Evolutionary conservation across 352 stramenopile species (phyloP).

Genomic region (Pythium sukuiense): DNA sequence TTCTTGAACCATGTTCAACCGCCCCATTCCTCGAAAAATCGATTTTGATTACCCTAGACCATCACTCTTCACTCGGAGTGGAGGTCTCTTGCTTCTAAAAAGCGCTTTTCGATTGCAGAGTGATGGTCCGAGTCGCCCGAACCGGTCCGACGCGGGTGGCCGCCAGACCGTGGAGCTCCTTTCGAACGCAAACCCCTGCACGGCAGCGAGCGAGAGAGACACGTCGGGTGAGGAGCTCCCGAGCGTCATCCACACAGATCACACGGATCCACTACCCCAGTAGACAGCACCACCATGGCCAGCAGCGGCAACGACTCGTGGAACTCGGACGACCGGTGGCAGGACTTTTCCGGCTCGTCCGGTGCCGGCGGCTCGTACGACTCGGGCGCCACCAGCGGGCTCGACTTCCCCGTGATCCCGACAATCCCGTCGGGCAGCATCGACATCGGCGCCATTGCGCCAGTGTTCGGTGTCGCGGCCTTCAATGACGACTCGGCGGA

Average conservation of each 20-base stretch:
- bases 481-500: conserved; percentile 76
- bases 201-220: too few relatives aligned
- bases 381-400: conserved; percentile 39
- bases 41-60: not conserved
- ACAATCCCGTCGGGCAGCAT: conserved; percentile 77
- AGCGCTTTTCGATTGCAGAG: conserved; percentile 16
- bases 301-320: conserved; percentile 39
- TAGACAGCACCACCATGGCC: conserved; percentile 35
- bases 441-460: conserved; percentile 81
- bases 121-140: conserved; percentile 6
- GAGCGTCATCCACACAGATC: conserved; percentile 11
- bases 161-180: too few relatives aligned
- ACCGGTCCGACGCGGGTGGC: conserved; percentile 6
- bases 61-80: not conserved
- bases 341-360: conserved; percentile 52
- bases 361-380: conserved; percentile 54
- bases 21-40: conserved; percentile 6
- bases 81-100: conserved; percentile 14
- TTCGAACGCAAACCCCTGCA: too few relatives aligned
- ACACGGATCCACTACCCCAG: not conserved
- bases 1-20: not conserved
- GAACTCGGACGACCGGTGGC: conserved; percentile 77
- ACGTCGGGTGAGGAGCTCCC: conserved; percentile 6
- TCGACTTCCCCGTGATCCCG: conserved; percentile 73
- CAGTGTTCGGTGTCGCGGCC: conserved; percentile 80